phyloP scores from a whole-genome alignment of 768 basidiomycete species.

The Boletus rubroflammeus region DNA sequence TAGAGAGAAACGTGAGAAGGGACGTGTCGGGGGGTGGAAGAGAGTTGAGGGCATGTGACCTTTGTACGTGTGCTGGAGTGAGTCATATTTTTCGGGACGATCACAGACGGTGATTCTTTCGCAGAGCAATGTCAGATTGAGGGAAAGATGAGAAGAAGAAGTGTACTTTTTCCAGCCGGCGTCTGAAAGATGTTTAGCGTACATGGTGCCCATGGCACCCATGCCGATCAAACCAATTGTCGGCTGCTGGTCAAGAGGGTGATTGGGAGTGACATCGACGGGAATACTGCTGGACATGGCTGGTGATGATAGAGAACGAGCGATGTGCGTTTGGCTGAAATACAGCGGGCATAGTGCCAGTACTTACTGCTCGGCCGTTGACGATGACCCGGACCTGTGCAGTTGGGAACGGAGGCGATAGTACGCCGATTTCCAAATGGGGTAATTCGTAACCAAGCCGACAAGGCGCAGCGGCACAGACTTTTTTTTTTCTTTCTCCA shows the following conservation, averaged over 20 bases:
- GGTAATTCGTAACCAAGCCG: not conserved
- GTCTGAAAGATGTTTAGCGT: conserved; percentile 68
- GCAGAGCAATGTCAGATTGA: not conserved
- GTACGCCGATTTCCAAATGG: not conserved
- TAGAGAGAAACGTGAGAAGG: conserved; percentile 11
- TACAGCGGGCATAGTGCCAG: too few species aligned
- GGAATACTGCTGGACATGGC: conserved; percentile 20
- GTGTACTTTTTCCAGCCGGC: conserved; percentile 88
- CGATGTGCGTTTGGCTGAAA: not conserved
- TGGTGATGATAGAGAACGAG: not conserved
- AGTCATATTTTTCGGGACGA: conserved; percentile 65
- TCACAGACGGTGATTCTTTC: conserved; percentile 89
- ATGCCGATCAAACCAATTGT: conserved; percentile 91
- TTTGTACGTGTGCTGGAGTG: conserved; percentile 55
- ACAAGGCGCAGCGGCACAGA: too few species aligned
- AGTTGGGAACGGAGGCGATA: too few species aligned
- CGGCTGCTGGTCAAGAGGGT: conserved; percentile 54
- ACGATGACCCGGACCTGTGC: too few species aligned
- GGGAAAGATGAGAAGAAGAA: not conserved
- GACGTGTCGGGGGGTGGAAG: too few species aligned
- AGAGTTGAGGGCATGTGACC: conserved; percentile 48
- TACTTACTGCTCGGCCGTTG: too few species aligned
- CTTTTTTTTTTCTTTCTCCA: not conserved
- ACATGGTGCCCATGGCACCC: conserved; percentile 98
- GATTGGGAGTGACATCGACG: conserved; percentile 29